A percentile compares a stretch with the other conserved stretches of the same genome.
Evolutionary conservation across 2,329 filamentous ascomycete species (phyloP).

Genomic region (Ceratocystis lukuohia): DNA sequence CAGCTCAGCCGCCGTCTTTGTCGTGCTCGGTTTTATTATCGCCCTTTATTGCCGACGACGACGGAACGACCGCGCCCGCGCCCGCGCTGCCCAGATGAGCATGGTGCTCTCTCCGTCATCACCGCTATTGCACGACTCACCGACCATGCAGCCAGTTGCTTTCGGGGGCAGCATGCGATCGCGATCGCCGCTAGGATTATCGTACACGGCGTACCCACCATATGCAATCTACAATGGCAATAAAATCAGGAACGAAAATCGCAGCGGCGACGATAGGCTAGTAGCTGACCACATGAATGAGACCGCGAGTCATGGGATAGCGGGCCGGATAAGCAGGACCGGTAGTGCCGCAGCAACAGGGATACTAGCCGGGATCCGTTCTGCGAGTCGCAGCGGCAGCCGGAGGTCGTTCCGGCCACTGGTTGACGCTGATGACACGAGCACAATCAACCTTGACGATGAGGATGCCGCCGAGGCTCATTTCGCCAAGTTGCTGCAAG

Average conservation of each 20-base stretch:
- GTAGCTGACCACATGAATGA: background rate
- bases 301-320: background rate
- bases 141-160: background rate
- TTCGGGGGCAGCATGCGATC: background rate
- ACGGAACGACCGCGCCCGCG: slow-evolving; percentile 5
- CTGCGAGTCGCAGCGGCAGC: slow-evolving; percentile 2
- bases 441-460: slow-evolving; percentile 1
- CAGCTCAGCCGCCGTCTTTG: slow-evolving; percentile 9
- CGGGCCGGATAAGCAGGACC: background rate
- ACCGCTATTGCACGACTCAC: background rate
- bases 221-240: background rate
- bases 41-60: slow-evolving; percentile 10
- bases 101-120: background rate
- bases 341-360: background rate
- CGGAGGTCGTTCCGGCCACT: background rate
- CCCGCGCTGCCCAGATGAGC: background rate
- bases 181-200: slow-evolving; percentile 7
- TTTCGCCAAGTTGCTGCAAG: slow-evolving; percentile 10
- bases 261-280: background rate
- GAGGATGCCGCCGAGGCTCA: slow-evolving; percentile 12
- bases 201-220: slow-evolving; percentile 3
- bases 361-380: background rate
- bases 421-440: slow-evolving; percentile 3
- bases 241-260: background rate
- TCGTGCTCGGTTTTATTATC: slow-evolving; percentile 10